Conservation (phyloP, 768 basidiomycete genomes). For the Strobilomyces dryophilus region DNA sequence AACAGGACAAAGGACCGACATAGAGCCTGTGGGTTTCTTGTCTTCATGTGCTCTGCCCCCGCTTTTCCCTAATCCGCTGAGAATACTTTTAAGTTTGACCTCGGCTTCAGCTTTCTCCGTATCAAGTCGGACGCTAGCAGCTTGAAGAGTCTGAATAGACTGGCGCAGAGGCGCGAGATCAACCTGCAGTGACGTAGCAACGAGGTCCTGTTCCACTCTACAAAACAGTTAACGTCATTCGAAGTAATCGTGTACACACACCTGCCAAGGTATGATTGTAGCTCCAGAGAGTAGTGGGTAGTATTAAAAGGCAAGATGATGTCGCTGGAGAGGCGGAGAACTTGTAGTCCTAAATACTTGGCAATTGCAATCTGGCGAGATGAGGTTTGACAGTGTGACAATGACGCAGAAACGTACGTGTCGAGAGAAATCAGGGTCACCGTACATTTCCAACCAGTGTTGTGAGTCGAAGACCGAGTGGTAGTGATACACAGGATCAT, state of each 20-base stretch:
- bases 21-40: background rate
- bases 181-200: conserved; percentile 43
- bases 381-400: background rate
- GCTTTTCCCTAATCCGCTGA: conserved; percentile 36
- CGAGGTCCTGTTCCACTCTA: conserved; percentile 30
- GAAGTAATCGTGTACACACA: conserved; percentile 27
- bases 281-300: conserved; percentile 67
- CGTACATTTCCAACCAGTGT: conserved; percentile 70
- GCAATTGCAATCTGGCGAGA: conserved; percentile 56
- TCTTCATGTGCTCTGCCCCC: conserved; percentile 10
- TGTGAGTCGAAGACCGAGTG: conserved; percentile 71
- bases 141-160: conserved; percentile 46
- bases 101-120: conserved; percentile 55
- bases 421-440: conserved; percentile 69
- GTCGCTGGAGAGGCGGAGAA: conserved; percentile 59
- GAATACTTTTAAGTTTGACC: conserved; percentile 41
- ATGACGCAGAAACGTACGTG: conserved; percentile 45
- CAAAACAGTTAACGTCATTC: conserved; percentile 23
- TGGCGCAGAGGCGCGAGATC: conserved; percentile 39
- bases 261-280: conserved; percentile 59
- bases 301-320: conserved; percentile 71
- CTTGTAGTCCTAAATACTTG: conserved; percentile 59
- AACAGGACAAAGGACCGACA: conserved; percentile 10
- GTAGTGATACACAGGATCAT: conserved; percentile 72
- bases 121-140: conserved; percentile 53